Conservation (phyloP, 2,329 filamentous ascomycete species). For the Exophiala oligosperma region DNA sequence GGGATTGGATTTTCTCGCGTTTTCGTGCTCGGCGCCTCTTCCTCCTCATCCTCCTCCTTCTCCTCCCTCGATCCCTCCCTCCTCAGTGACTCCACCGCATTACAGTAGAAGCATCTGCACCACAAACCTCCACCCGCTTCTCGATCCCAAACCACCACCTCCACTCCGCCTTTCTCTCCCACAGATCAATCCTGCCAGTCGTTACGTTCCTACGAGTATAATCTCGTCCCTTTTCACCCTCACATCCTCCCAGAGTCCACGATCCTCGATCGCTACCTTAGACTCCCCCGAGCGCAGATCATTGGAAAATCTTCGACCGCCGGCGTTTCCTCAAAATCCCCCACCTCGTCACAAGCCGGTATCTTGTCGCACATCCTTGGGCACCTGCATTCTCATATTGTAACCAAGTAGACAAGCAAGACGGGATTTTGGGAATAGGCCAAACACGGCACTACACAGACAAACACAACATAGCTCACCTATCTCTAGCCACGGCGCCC, state of each 20-base stretch:
- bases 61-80: neutral
- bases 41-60: neutral
- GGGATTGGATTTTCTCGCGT: constrained; percentile 1
- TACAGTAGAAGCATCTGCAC: neutral
- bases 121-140: neutral
- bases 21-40: neutral
- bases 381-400: neutral
- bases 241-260: neutral
- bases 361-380: neutral
- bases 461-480: neutral
- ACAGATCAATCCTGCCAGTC: constrained; percentile 4
- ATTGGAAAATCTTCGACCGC: neutral
- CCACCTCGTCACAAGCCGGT: neutral
- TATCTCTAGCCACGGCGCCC: too few species aligned
- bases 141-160: constrained; percentile 2
- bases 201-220: neutral
- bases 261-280: constrained; percentile 6
- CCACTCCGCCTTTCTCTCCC: constrained; percentile 10
- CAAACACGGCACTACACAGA: neutral
- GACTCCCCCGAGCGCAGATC: constrained; percentile 5
- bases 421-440: neutral
- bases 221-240: constrained; percentile 1
- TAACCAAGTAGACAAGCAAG: neutral
- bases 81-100: constrained; percentile 6
- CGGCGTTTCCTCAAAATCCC: neutral